Evolutionary conservation across 2,329 filamentous ascomycete species (phyloP).

Genomic region (Harringtonia aguacate): DNA sequence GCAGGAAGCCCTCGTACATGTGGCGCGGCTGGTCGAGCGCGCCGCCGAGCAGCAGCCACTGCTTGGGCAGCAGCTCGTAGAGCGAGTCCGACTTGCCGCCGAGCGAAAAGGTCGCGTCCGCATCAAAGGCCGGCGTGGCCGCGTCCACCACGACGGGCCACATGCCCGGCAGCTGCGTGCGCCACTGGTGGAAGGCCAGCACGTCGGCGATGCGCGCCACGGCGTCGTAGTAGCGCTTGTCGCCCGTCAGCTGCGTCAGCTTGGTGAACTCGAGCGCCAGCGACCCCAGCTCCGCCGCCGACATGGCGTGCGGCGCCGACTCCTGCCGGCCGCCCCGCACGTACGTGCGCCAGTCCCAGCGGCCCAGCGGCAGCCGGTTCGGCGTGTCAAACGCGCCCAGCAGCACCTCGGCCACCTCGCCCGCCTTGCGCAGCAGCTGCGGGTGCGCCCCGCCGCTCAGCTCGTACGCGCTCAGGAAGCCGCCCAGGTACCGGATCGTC

Average conservation of each 20-base stretch:
- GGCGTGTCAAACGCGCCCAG: conserved; percentile 59
- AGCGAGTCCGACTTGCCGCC: conserved; percentile 47
- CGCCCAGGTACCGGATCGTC: conserved; percentile 60
- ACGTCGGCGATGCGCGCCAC: conserved; percentile 44
- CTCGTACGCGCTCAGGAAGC: conserved; percentile 59
- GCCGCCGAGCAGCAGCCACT: conserved; percentile 58
- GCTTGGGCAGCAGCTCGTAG: conserved; percentile 55
- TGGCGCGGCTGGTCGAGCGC: conserved; percentile 28
- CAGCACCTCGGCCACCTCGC: conserved; percentile 52
- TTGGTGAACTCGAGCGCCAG: conserved; percentile 52
- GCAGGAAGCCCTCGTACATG: conserved; percentile 19
- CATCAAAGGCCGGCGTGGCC: conserved; percentile 44
- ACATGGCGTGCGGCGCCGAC: conserved; percentile 21
- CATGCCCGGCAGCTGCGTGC: conserved; percentile 48
- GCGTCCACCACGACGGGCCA: conserved; percentile 47
- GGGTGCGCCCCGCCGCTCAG: conserved; percentile 43
- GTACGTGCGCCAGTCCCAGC: conserved; percentile 45
- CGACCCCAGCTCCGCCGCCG: conserved; percentile 44
- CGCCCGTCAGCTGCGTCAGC: conserved; percentile 51
- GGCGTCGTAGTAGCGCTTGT: conserved; percentile 51
- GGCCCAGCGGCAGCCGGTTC: conserved; percentile 52
- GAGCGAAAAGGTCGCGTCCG: conserved; percentile 41
- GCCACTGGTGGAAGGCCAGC: conserved; percentile 41
- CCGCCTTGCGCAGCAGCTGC: conserved; percentile 49
- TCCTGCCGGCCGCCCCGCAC: conserved; percentile 31